Evolutionary conservation across 768 basidiomycete genomes (phyloP), one percentile per base, ranked within the genome.

Genomic region (Russula emetica): DNA sequence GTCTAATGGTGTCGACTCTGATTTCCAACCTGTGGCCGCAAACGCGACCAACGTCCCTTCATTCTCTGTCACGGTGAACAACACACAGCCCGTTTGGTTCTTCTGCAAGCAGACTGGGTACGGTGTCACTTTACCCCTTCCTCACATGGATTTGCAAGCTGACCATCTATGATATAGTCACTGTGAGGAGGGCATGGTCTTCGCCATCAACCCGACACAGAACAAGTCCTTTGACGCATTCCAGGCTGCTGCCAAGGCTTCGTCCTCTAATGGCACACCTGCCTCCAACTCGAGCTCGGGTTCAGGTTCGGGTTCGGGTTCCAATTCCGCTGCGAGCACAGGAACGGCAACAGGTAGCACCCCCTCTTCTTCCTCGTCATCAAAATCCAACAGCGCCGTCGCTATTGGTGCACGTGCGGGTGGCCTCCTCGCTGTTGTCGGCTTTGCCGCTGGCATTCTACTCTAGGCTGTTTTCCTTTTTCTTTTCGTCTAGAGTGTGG

Each of bases 171-270:
- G 16, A n/a, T 42, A 2, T 65, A 72, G 69, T 30, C 72, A 72
- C 65, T 76, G 75, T 60, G 10, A 66, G 50, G 22, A 62, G 18
- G 68, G 69, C 11, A 72, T 73, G 72, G 74, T 74, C n/a, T 75
- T 74, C 45, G 70, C 71, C 58, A 55, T 75, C 50, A 73, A 73
- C 66, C 64, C 73, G 0, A 72, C 68, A 1, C 67, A 70, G 2
- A 58, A 69, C 47, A 72, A 72, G 66, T 50, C 71, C 28, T 73
- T 73, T 22, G 66, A 45, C 7, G 51, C 32, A 5, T 72, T 72
- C 71, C 68, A 72, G 65, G 55, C 62, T 1, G n/a, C 62, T 8
- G 68, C 68, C n/a, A 67, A 62, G 16, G 26, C 45, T 0, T 60
- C 67, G 8, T n/a, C 58, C 9, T 10, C 62, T 3, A 11, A 42